Evolutionary conservation across 352 stramenopile genomes (phyloP).

Genomic region (Plasmopara viticola): DNA sequence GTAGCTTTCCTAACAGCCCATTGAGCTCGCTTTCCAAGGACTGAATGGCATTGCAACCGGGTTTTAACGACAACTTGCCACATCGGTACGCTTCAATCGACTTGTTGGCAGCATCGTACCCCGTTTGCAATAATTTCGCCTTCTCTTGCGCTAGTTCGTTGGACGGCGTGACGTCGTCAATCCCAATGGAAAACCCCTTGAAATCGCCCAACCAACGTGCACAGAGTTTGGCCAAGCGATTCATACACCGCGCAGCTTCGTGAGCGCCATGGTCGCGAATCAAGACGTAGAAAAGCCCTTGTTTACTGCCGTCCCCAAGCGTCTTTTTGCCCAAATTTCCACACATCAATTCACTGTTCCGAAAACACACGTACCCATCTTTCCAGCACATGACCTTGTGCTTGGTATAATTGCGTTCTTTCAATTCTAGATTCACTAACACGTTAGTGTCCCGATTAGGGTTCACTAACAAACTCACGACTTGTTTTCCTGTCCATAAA

Average conservation of each 20-base stretch:
- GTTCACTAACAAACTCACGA: conserved; percentile 83
- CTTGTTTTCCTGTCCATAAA: conserved; percentile 99
- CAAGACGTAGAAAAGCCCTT: conserved; percentile 97
- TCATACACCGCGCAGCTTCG: conserved; percentile 95
- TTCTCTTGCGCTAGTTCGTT: conserved; percentile 93
- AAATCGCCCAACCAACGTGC: conserved; percentile 96
- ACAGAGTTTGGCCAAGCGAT: conserved; percentile 97
- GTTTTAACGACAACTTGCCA: conserved; percentile 92
- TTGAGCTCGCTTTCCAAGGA: conserved; percentile 98
- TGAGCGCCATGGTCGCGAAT: conserved; percentile 92
- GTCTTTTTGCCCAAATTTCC: conserved; percentile 99
- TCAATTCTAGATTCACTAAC: conserved; percentile 80
- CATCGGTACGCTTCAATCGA: conserved; percentile 93
- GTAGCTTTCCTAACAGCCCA: conserved; percentile 95
- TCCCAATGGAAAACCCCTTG: conserved; percentile 98
- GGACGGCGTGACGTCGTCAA: conserved; percentile 98
- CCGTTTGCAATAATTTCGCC: conserved; percentile 87
- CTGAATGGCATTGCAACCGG: conserved; percentile 95
- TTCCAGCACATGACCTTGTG: conserved; percentile 96
- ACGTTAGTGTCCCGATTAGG: conserved; percentile 87
- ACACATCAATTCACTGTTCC: conserved; percentile 96
- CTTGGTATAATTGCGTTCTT: conserved; percentile 95
- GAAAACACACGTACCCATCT: conserved; percentile 96
- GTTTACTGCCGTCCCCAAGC: conserved; percentile 97
- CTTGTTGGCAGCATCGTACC: conserved; percentile 83